phyloP scores from a whole-genome alignment of 140 eudicot species.

The Cichorium intybus region DNA sequence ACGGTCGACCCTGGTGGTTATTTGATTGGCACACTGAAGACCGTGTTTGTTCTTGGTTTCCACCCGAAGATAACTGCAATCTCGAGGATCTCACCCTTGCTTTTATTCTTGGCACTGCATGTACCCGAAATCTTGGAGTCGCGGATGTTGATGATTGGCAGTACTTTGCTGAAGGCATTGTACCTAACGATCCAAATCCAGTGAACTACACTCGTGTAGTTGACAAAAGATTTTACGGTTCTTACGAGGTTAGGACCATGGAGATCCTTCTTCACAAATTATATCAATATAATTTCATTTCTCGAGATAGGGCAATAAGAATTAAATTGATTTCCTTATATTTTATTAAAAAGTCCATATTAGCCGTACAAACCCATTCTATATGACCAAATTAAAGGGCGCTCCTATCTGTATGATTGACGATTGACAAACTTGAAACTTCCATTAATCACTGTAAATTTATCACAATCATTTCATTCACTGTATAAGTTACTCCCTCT shows the following conservation, averaged over 20 bases:
- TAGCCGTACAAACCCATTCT: too few relatives aligned
- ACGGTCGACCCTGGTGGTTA: conserved; percentile 7
- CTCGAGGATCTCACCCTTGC: conserved; percentile 13
- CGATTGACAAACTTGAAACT: too few relatives aligned
- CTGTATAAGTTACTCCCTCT: too few relatives aligned
- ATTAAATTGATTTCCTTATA: too few relatives aligned
- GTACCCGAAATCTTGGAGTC: conserved; percentile 10
- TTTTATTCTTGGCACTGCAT: conserved; percentile 22
- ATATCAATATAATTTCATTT: too few relatives aligned
- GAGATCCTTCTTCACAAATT: too few relatives aligned
- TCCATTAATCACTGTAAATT: too few relatives aligned
- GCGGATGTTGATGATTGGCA: conserved; percentile 23
- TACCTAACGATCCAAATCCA: background rate
- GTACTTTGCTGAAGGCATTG: background rate
- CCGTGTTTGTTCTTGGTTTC: conserved; percentile 2
- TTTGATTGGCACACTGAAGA: background rate
- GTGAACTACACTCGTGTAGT: background rate
- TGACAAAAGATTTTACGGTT: conserved; percentile 2
- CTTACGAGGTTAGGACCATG: conserved; percentile 14
- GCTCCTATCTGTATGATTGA: too few relatives aligned
- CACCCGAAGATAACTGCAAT: background rate
- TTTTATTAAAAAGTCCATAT: too few relatives aligned
- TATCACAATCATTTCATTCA: too few relatives aligned
- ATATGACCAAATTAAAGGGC: too few relatives aligned
- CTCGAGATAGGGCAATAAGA: too few relatives aligned